Base-by-base conservation (phyloP, 345 rosid species). In the Hypericum androsaemum region DNA sequence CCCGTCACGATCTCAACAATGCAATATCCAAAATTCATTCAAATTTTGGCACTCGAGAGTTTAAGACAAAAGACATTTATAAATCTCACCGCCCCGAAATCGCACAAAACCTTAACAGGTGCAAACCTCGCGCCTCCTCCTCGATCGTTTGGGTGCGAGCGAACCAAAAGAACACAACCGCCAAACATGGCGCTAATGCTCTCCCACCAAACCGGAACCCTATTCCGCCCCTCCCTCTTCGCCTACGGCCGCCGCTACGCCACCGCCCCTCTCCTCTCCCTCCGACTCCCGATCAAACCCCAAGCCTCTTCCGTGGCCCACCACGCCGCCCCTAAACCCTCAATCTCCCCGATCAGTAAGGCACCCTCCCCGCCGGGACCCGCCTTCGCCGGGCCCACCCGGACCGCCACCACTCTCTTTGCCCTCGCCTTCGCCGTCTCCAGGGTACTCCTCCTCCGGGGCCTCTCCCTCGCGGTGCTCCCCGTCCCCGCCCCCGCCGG, bases 401-500 rank as follows among this genome's bases (percentile, higher is more conserved):
- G 71, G 49, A 66, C 71, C 6, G 14, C 58, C 15, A 43, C 72
- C 10, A 62, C 63, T 6, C 28, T 58, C 52, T 12, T 38, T 35
- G 6, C 60, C 54, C 47, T 61, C 14, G 67, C 59, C 0, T 52
- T 53, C 28, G 12, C 60, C 11, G 16, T 57, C 0, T 46, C 64
- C 2, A 59, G 63, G 10, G 5, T 62, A 37, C 48, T 53, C 50
- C 32, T 22, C 32, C 32, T 1, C 4, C 2, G 32, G 2, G 32
- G 32, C 32, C 12, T 37, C 65, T 8, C 32, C 32, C n/a, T n/a
- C 58, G 64, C 46, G 58, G n/a, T n/a, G 48, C 12, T 37, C 65
- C 10, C 32, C 32, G 32, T 70, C 41, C 70, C 69, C 6, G 65
- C 76, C 38, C 12, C 78, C 10, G 71, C 66, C 22, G 53, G 59